Base-by-base conservation (phyloP, 2,329 filamentous ascomycete species). In the Pyrenophora graminea region DNA sequence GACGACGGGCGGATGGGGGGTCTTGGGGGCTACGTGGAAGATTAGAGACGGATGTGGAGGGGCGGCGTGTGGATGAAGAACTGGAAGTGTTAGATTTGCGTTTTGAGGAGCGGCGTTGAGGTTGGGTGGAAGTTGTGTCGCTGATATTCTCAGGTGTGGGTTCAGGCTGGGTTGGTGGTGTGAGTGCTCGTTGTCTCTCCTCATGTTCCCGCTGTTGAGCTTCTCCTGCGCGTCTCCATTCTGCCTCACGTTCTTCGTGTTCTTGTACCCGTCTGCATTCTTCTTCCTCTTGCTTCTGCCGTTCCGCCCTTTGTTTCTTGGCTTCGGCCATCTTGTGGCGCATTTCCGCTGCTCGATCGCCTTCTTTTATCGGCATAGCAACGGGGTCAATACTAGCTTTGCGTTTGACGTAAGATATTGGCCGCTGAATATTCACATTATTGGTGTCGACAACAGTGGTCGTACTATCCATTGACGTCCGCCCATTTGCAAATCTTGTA, bases 221-320 rank as follows among this genome's bases (percentile, higher is more conserved):
- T 3, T 39, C 13, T 18, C 19, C 18, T 33, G 4, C 17, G 4
- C 15, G 15, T 25, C 17, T 9, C 8, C 19, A 10, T n/a, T 21
- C 19, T 5, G 2, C 19, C 5, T 39, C 47, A 12, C 46, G 32
- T 19, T 44, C 17, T 19, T 25, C n/a, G 9, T 38, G 23, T 27
- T 48, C 46, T 13, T 38, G 19, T 32, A 13, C 18, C 13, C 17
- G 39, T 13, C 32, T 48, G n/a, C 33, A 39, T 1, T 42, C 39
- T 15, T 32, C n/a, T n/a, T 39, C 47, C 34, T 50, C 34, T 27
- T 39, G 34, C 8, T 23, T 45, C 27, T 45, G 34, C 6, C 30
- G 39, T 21, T 39, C 40, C 2, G 15, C 36, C 31, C 36, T 33
- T 33, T 30, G 34, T 6, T 34, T 34, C 6, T 9, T 39, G 3